Base-by-base conservation (phyloP, 805 yeast species). In the Henningerozyma blattae region DNA sequence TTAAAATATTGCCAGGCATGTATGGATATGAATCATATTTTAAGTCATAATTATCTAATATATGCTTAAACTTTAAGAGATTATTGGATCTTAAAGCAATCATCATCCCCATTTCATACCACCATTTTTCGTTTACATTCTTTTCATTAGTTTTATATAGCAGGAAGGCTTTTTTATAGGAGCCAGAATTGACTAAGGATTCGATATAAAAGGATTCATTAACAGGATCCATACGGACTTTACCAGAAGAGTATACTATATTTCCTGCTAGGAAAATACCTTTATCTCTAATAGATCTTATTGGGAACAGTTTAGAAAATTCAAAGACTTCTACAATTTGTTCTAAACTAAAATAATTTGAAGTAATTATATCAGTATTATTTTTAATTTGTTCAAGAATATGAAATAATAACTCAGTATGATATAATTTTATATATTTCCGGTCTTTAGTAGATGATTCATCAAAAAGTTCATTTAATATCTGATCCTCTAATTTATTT, bases 151-250 rank as follows among this genome's bases (percentile, higher is more conserved):
- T 46, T 14, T 48, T 40, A 41, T 63, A 65, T 15, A 70, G 47
- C 7, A 50, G 39, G 5, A 48, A 47, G 0, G 75, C 75, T 25
- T 55, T 51, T 7, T 50, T 40, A 34, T 45, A 50, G 3, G 60
- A 41, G 2, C 55, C 53, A 40, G 50, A 54, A 5, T 50, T 46
- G 15, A 64, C 46, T 28, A 72, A 50, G 1, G 72, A 43, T 35
- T 65, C 68, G 15, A 72, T 65, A 42, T 63, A 71, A 27, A 67
- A 60, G 2, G 65, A 61, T 45, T 70, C 77, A 43, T 68, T 70
- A 15, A 69, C 56, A 1, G 68, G 67, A 46, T 72, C 77, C 39
- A 69, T 58, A 33, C 68, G 55, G 19, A 64, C 58, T n/a, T 58
- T 64, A 3, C 60, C 57, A 4, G 58, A 38, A 1, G 53, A 36